Conservation (phyloP, 2,329 filamentous ascomycete genomes). For the Sphaerulina populicola region DNA sequence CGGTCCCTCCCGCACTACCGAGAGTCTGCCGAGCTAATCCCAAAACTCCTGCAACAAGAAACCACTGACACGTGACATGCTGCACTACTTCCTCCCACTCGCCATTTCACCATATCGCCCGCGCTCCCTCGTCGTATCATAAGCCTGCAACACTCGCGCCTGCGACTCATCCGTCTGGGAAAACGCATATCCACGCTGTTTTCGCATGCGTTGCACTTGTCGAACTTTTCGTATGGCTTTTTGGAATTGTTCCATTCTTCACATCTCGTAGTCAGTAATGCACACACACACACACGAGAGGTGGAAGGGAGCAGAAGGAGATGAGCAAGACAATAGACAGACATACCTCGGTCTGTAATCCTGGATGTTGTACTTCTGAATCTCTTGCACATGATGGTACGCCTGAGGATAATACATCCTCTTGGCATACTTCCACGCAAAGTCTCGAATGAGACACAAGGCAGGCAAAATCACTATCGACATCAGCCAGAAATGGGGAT, state of each 20-base stretch:
- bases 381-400: constrained; percentile 98
- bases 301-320: not conserved
- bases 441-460: constrained; percentile 77
- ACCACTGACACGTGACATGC: no score
- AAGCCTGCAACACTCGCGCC: constrained; percentile 88
- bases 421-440: constrained; percentile 95
- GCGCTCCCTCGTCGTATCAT: constrained; percentile 88
- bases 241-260: constrained; percentile 97
- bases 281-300: no score
- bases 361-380: constrained; percentile 99
- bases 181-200: constrained; percentile 96
- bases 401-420: constrained; percentile 93
- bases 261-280: constrained; percentile 11
- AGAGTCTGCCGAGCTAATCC: no score
- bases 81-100: constrained; percentile 34
- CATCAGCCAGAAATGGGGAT: constrained; percentile 86
- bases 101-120: constrained; percentile 95
- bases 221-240: constrained; percentile 98
- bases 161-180: constrained; percentile 95
- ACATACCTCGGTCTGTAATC: constrained; percentile 88
- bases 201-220: constrained; percentile 97
- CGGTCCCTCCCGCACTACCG: no score
- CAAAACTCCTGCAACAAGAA: not conserved
- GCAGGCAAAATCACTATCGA: constrained; percentile 67
- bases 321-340: constrained; percentile 16